These are phyloP conservation scores for Cryphonectria naterciae DNA, from an alignment of 2,329 filamentous ascomycete genomes.

Conservation along the genomic window DNA sequence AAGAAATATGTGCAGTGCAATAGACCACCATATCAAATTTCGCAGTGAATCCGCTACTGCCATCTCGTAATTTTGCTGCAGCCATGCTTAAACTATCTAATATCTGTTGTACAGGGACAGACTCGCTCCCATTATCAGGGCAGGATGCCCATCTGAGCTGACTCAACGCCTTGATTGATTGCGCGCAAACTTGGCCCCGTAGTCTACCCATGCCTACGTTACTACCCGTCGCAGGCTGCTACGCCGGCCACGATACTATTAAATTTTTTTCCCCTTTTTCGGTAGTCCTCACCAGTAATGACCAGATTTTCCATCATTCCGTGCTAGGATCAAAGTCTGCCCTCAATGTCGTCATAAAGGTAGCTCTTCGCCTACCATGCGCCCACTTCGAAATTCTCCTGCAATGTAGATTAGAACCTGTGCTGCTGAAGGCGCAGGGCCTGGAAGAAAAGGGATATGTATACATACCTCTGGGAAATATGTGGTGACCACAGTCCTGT, in stretches of 20 bases:
- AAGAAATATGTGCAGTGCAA: neutral
- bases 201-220: neutral
- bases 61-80: neutral
- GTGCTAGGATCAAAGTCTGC: neutral
- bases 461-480: constrained; percentile 87
- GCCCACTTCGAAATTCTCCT: constrained; percentile 93
- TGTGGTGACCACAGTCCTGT: constrained; percentile 93
- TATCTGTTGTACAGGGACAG: constrained; percentile 8
- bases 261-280: neutral
- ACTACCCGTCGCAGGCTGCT: neutral
- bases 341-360: neutral
- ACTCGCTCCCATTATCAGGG: neutral
- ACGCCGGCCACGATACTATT: neutral
- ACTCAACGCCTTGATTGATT: neutral
- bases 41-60: neutral
- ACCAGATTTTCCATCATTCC: neutral
- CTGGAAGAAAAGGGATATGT: constrained; percentile 39
- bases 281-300: neutral
- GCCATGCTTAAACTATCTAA: constrained; percentile 11
- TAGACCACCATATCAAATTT: neutral
- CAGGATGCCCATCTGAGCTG: neutral
- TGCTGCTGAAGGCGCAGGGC: neutral
- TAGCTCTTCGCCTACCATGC: constrained; percentile 68
- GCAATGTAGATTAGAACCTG: constrained; percentile 3
- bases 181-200: neutral